These are phyloP conservation scores for Trichosporon coremiiforme DNA, from an alignment of 1,284 basidiomycete species.

Conservation along the genomic window DNA sequence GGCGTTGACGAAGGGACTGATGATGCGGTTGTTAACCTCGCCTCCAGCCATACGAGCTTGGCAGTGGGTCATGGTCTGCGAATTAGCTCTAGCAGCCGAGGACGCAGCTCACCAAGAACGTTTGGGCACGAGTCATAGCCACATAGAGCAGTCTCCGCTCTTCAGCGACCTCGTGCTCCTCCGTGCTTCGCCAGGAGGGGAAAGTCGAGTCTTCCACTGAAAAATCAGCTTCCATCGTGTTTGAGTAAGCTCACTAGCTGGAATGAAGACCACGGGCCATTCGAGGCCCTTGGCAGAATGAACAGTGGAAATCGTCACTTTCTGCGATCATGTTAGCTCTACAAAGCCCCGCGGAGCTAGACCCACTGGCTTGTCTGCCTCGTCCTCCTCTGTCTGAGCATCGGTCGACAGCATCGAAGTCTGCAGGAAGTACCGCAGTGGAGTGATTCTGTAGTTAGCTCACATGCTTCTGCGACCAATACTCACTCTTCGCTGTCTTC, in stretches of 20 bases:
- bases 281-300: conserved; percentile 91
- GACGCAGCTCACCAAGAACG: conserved; percentile 60
- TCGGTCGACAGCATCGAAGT: conserved; percentile 83
- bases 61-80: conserved; percentile 48
- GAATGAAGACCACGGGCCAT: conserved; percentile 69
- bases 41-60: conserved; percentile 52
- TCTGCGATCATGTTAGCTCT: conserved; percentile 57
- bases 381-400: conserved; percentile 66
- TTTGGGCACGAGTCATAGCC: conserved; percentile 84
- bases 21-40: conserved; percentile 47
- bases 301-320: conserved; percentile 83
- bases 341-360: not conserved
- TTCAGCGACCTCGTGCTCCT: conserved; percentile 71
- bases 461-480: too few species aligned
- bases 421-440: conserved; percentile 77
- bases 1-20: conserved; percentile 50
- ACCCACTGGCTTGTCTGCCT: conserved; percentile 39
- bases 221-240: not conserved
- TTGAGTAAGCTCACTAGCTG: conserved; percentile 41
- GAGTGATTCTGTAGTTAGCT: conserved; percentile 61
- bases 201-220: conserved; percentile 75
- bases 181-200: conserved; percentile 69
- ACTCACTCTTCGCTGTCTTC: conserved; percentile 30
- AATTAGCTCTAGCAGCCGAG: too few species aligned
- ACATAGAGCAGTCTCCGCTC: conserved; percentile 86